phyloP scores from a whole-genome alignment of 495 filamentous ascomycete genomes.

The Xylaria flabelliformis region DNA sequence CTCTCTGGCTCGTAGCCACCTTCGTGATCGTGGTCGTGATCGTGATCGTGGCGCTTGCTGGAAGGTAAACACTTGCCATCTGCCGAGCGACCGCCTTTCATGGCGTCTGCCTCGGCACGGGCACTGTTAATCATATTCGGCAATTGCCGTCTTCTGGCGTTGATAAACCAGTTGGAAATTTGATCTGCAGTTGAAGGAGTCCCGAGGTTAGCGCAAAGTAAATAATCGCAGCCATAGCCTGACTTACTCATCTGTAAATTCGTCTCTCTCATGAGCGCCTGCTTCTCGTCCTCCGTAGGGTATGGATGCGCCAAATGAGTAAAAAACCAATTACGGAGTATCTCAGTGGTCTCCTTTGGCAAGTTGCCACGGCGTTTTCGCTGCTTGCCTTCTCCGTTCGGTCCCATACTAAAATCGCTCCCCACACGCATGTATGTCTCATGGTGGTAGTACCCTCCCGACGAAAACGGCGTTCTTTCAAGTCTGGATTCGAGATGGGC shows the following conservation, averaged over 20 bases:
- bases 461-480: slow-evolving; percentile 46
- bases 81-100: slow-evolving; percentile 30
- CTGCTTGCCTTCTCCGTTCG: slow-evolving; percentile 58
- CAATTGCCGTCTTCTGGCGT: slow-evolving; percentile 80
- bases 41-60: slow-evolving; percentile 40
- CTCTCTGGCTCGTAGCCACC: slow-evolving; percentile 29
- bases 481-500: slow-evolving; percentile 13
- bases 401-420: slow-evolving; percentile 36
- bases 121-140: slow-evolving; percentile 66
- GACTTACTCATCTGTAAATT: slow-evolving; percentile 83
- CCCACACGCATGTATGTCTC: slow-evolving; percentile 6
- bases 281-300: slow-evolving; percentile 90
- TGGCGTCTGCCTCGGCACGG: slow-evolving; percentile 48
- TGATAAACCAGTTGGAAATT: slow-evolving; percentile 98
- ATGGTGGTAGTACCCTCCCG: slow-evolving; percentile 18
- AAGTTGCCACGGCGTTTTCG: slow-evolving; percentile 77
- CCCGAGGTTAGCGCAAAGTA: slow-evolving; percentile 24
- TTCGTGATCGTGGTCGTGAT: slow-evolving; percentile 40
- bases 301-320: slow-evolving; percentile 83
- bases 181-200: slow-evolving; percentile 49
- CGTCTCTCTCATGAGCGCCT: slow-evolving; percentile 76
- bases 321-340: slow-evolving; percentile 80
- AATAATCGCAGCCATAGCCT: not conserved
- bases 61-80: slow-evolving; percentile 30
- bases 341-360: slow-evolving; percentile 83